Base-by-base conservation (phyloP, 352 stramenopile species). In the Globisporangium solare region DNA sequence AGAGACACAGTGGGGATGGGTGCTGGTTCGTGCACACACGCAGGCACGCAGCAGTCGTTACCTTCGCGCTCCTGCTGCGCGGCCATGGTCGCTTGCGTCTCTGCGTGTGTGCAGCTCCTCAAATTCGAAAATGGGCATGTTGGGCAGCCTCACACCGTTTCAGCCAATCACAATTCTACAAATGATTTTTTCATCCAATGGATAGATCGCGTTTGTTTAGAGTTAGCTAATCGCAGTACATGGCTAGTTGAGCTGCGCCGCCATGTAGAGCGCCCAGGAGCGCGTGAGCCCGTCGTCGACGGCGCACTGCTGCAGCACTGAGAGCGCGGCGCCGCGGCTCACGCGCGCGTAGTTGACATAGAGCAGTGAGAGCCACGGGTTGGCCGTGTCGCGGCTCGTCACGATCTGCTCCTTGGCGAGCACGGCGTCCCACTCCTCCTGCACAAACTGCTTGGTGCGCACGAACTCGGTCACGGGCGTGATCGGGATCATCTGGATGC, bases 401-500 rank as follows among this genome's bases (percentile, higher is more conserved):
- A 83, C 74, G 37, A 83, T 63, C n/a, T 68, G 61, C n/a, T 83
- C 42, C 43, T 71, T 81, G 47, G 47, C 62, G 0, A 89, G 60
- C 50, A 89, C 70, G 51, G 83, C 62, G 15, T 83, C 56, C 79
- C 79, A 89, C 53, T 89, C 79, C 45, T 89, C 76, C 8, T 63
- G 62, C 17, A 89, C 67, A 46, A 89, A 89, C 20, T 47, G 40
- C 22, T 8, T 6, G 8, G 68, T 51, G 37, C 79, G 73, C 2
- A 79, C 70, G n/a, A 68, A 59, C 49, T 73, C 66, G 13, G 76
- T 62, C 47, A 86, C 74, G 6, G 79, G 73, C 35, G 77, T 83
- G 27, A 89, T 64, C 0, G 79, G 79, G 6, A 89, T 65, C 79
- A 89, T 89, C 67, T 89, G 79, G 54, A 89, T 89, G 51, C 79